phyloP scores from a whole-genome alignment of 805 yeast species.

The Wickerhamomyces silvicola region DNA sequence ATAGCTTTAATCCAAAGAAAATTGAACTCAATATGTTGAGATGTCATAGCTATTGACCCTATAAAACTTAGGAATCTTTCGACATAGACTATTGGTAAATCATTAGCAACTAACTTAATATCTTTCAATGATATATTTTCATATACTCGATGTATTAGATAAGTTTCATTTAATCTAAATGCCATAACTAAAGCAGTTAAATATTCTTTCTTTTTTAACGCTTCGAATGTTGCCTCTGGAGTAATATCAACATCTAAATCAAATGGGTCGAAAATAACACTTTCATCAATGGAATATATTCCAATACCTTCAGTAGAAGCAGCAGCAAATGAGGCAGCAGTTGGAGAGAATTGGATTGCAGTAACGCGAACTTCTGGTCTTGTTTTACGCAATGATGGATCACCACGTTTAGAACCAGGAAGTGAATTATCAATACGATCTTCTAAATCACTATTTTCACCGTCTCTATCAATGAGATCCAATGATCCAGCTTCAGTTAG shows the following conservation, averaged over 20 bases:
- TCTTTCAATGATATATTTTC: slow-evolving; percentile 70
- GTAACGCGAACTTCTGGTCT: slow-evolving; percentile 84
- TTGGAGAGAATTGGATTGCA: slow-evolving; percentile 77
- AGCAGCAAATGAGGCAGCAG: slow-evolving; percentile 85
- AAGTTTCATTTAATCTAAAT: slow-evolving; percentile 80
- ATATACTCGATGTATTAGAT: slow-evolving; percentile 65
- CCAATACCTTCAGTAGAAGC: slow-evolving; percentile 92
- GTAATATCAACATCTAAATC: slow-evolving; percentile 92
- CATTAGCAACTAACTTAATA: slow-evolving; percentile 57
- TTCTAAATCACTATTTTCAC: slow-evolving; percentile 80
- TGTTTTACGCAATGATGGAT: slow-evolving; percentile 64
- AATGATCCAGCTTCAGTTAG: slow-evolving; percentile 86
- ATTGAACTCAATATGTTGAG: slow-evolving; percentile 81
- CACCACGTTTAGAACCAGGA: slow-evolving; percentile 84
- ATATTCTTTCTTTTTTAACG: slow-evolving; percentile 50
- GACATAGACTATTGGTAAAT: slow-evolving; percentile 72
- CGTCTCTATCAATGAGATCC: slow-evolving; percentile 75
- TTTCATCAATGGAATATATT: slow-evolving; percentile 72
- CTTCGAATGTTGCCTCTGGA: slow-evolving; percentile 63
- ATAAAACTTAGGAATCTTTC: slow-evolving; percentile 61
- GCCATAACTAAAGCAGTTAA: slow-evolving; percentile 85
- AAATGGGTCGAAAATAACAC: slow-evolving; percentile 82
- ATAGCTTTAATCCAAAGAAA: slow-evolving; percentile 73
- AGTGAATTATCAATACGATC: slow-evolving; percentile 68
- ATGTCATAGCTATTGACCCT: slow-evolving; percentile 58